These are phyloP conservation scores for Hygrophorus pudorinus DNA, from an alignment of 768 basidiomycete genomes.

Conservation along the genomic window DNA sequence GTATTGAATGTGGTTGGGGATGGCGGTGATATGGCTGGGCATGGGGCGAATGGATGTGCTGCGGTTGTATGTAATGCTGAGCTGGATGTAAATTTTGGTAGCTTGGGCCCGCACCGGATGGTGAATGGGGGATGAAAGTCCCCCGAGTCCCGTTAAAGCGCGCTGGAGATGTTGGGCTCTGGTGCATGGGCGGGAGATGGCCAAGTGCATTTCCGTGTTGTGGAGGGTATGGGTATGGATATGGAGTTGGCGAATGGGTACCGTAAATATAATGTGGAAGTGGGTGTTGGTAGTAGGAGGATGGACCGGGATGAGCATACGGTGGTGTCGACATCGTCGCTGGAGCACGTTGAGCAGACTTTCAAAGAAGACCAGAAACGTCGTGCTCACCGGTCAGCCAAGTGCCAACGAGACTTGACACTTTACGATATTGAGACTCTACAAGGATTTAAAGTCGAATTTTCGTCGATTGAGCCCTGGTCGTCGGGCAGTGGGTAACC, in stretches of 20 bases:
- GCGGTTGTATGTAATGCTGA: constrained; percentile 24
- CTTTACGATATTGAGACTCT: too few relatives aligned
- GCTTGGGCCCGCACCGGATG: constrained; percentile 26
- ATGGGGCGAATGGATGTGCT: constrained; percentile 13
- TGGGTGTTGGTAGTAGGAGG: constrained; percentile 17
- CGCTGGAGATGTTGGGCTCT: constrained; percentile 25
- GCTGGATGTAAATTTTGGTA: constrained; percentile 26
- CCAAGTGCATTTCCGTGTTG: constrained; percentile 21
- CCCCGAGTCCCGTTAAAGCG: constrained; percentile 24
- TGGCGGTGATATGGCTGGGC: constrained; percentile 17
- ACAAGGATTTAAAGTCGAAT: too few relatives aligned
- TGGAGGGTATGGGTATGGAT: constrained; percentile 13
- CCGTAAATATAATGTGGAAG: constrained; percentile 24
- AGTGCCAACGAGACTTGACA: too few relatives aligned
- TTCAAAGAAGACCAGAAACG: too few relatives aligned
- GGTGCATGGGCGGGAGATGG: too few relatives aligned
- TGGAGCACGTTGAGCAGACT: too few relatives aligned
- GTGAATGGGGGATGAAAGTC: constrained; percentile 25
- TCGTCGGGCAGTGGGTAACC: too few relatives aligned
- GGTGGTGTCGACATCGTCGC: too few relatives aligned
- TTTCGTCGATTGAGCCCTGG: too few relatives aligned
- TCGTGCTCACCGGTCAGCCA: too few relatives aligned
- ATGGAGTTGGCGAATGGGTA: constrained; percentile 23
- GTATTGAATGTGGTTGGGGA: constrained; percentile 25
- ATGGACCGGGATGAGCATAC: constrained; percentile 18